phyloP scores from a whole-genome alignment of 441 rosid species.

The Raphanus hybrid region DNA sequence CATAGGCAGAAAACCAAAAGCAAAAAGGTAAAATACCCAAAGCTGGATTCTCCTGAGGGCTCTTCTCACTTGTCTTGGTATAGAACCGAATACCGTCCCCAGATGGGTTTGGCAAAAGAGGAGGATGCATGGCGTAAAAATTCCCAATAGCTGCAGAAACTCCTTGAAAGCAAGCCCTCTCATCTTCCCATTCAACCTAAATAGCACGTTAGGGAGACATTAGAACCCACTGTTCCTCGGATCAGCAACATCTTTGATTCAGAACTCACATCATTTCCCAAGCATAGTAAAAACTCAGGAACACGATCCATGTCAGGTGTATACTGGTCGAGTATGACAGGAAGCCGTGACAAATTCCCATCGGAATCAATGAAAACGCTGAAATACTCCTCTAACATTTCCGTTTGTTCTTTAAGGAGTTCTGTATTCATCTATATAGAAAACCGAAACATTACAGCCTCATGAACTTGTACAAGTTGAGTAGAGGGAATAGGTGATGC shows the following conservation, averaged over 20 bases:
- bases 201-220: slow-evolving; percentile 22
- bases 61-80: slow-evolving; percentile 46
- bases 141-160: slow-evolving; percentile 90
- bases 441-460: slow-evolving; percentile 22
- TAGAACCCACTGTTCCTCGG: slow-evolving; percentile 27
- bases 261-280: slow-evolving; percentile 94
- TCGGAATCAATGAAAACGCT: slow-evolving; percentile 64
- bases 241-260: slow-evolving; percentile 10
- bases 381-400: slow-evolving; percentile 90
- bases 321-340: slow-evolving; percentile 91
- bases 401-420: slow-evolving; percentile 75
- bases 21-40: slow-evolving; percentile 46
- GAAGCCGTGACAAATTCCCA: slow-evolving; percentile 83
- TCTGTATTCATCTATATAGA: slow-evolving; percentile 73
- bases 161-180: slow-evolving; percentile 80
- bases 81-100: slow-evolving; percentile 74
- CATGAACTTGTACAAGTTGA: background rate
- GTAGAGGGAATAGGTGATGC: slow-evolving; percentile 6
- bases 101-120: slow-evolving; percentile 84
- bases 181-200: slow-evolving; percentile 78
- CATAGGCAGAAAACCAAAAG: slow-evolving; percentile 18
- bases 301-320: slow-evolving; percentile 96
- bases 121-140: slow-evolving; percentile 92
- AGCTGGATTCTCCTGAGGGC: slow-evolving; percentile 43
- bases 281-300: slow-evolving; percentile 85